Base-by-base conservation (phyloP, 371 early-diverging fungal genomes). In the Cokeromyces recurvatus region DNA sequence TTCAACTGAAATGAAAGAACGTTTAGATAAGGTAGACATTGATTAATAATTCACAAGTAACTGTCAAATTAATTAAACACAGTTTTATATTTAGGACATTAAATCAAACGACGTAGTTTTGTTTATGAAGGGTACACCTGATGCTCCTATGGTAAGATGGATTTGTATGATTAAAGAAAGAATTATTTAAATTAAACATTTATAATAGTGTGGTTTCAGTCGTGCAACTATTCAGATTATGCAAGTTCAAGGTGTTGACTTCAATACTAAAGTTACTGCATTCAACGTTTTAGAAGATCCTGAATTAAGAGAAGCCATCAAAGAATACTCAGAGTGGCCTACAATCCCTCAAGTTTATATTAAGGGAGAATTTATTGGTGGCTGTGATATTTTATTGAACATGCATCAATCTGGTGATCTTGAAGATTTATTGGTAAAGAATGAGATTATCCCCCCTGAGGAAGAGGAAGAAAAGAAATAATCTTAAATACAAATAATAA, bases 271-370 rank as follows among this genome's bases (percentile, higher is more conserved):
- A 27, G 79, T 91, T 53, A 79, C 81, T 48, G 73, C 87, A 23
- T 84, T 90, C 61, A 91, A 97, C 64, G 89, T 95, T 16, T 69
- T 95, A 48, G 89, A 87, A 42, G 94, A 97, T 63, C 80, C 82
- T 23, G 93, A 94, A 35, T 69, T 97, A 46, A 82, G 98, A 59
- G 71, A 78, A 25, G 94, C 95, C 42, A 87, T 96, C 72, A 97
- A 95, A 69, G 95, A 94, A 69, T 97, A 82, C 76, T 82, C 88
- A 57, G 88, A 84, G 39, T 98, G 99, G 99, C 97, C 96, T 9
- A 99, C 99, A 14, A 92, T 96, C 68, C 99, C 99, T 27, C 99
- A 98, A 75, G 86, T 98, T 7, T 99, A 91, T 59, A 79, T 97
- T 62, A 89, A 94, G 66, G 94, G 95, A 47, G 91, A 94, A 68